Evolutionary conservation across 2,329 filamentous ascomycete genomes (phyloP), one percentile per base, ranked within the genome.

Genomic region (Talaromyces pinophilus): DNA sequence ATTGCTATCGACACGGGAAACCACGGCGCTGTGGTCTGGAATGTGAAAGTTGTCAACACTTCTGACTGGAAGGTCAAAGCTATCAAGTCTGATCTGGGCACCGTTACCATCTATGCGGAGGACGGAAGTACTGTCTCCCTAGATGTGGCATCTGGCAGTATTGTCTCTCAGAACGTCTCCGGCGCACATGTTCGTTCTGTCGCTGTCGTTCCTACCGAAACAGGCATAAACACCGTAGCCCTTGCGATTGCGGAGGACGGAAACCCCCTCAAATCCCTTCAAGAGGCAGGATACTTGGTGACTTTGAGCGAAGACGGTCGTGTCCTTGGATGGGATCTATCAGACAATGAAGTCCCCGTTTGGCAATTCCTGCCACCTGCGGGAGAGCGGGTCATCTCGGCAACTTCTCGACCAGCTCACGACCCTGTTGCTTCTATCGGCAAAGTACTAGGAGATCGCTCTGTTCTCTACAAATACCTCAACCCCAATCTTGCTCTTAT

Each of bases 381-480:
- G 1, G 88, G 87, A 11, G 87, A 96, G 75, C 87, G 83, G 67
- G 87, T 98, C 63, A 82, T 89, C 6, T 82, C 85, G 54, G 83
- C 95, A 46, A 89, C 88, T 2, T 84, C 88, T 19, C 86, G 89
- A 59, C 88, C 92, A 10, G 75, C 85, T 2, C 90, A 94, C 70
- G 93, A 99, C 72, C 92, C 92, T 0, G 89, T 98, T 59, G 94
- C 95, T 2, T 98, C 95, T 0, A 97, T 99, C 71, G 95, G 95
- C 10, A 92, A 92, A 67, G 95, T 98, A 1, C 86, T 99, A 25
- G 93, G 93, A 30, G 91, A 99, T 74, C 88, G 95, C 52, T 89
- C 89, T n/a, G 95, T 99, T 59, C 86, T 94, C 69, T 99, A 99
- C 87, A 99, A 99, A 81, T 98, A 98, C 76, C 82, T 99, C 48